A percentile compares a stretch with the other conserved stretches of the same genome.
Conservation (phyloP, 225 moss, liverwort and hornwort species). For the Sphagnum tenellum region DNA sequence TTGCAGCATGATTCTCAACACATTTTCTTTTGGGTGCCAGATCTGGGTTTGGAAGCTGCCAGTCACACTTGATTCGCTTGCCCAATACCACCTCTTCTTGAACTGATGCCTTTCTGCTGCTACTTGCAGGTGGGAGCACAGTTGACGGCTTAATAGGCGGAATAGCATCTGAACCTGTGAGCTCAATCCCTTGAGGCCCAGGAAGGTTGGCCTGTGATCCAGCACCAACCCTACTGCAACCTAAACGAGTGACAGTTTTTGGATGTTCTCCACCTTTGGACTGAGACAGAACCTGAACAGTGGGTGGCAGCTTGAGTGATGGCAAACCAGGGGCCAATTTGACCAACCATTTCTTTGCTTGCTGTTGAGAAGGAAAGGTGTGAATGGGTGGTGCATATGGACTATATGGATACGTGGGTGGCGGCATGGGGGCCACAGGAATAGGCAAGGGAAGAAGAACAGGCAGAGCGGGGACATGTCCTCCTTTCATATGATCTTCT, state of each 20-base stretch:
- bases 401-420: background rate
- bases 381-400: conserved; percentile 9
- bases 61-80: too few species aligned
- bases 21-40: too few species aligned
- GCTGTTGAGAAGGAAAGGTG: background rate
- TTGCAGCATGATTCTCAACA: too few species aligned
- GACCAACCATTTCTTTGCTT: conserved; percentile 19
- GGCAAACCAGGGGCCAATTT: conserved; percentile 40
- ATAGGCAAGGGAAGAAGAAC: too few species aligned
- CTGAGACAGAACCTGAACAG: conserved; percentile 36
- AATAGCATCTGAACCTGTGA: background rate
- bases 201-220: conserved; percentile 1
- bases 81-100: too few species aligned
- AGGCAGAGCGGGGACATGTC: too few species aligned
- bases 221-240: conserved; percentile 11
- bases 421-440: too few species aligned
- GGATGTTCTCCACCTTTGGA: conserved; percentile 1
- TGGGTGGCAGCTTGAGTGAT: conserved; percentile 36
- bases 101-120: background rate
- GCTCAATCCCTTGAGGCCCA: conserved; percentile 4
- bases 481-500: too few species aligned
- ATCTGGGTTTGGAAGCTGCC: too few species aligned
- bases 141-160: background rate
- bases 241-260: too few species aligned
- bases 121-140: background rate